Evolutionary conservation across 768 basidiomycete species (phyloP), one percentile per base, ranked within the genome.

Genomic region (Tylopilus subfusipes): DNA sequence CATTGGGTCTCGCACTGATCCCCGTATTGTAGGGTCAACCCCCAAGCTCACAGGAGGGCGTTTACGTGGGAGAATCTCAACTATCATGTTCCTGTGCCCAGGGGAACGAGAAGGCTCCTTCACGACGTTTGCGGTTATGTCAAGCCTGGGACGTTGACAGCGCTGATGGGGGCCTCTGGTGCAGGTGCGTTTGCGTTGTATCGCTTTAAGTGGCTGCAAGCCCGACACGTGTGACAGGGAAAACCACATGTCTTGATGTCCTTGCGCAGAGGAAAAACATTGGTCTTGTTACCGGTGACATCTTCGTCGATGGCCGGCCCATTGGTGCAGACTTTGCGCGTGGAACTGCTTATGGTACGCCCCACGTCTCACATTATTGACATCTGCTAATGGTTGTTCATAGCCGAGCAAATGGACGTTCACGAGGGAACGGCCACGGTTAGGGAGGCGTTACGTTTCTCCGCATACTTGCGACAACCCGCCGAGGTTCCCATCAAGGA

Each of bases 131-230:
- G 77, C 57, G 91, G 91, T 0, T 93, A 84, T 63, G 88, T 91
- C 40, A 86, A 86, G 61, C 93, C 93, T 11, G 93, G 91, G 3
- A 90, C 85, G n/a, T 69, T 93, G 56, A 93, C 92, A 0, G 93
- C 91, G 1, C 77, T 95, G 11, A 92, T 95, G 90, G 92, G 92
- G 56, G 86, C 86, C 14, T 86, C 84, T 54, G 89, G 89, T 49
- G 88, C 88, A 40, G 86, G 85, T 72, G 65, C 62, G 73, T 74
- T 46, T 57, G 54, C 27, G 29, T 6, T 24, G 9, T 63, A 66
- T 42, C 56, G 63, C 22, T 18, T 42, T 18, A 2, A 21, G 27
- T 18, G 39, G 18, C 34, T 2, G 16, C n/a, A 7, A 43, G n/a
- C 40, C 9, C 5, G 19, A 58, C 25, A 70, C 13, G 31, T 18